Base-by-base conservation (phyloP, 441 rosid genomes). In the Pelargonium citronellum region DNA sequence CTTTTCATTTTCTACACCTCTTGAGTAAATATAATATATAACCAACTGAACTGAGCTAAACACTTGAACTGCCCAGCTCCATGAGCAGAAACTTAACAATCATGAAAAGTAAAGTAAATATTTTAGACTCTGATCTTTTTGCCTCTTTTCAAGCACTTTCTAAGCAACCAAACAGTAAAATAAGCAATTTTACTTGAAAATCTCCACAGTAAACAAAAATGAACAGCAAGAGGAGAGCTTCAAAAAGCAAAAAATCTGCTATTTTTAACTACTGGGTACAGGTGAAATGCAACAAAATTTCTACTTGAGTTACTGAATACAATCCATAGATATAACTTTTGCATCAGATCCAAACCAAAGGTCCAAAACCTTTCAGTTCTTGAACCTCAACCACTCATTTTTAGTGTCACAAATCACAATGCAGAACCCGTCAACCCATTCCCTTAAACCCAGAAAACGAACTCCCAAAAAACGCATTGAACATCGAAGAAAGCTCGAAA, bases 81-180 rank as follows among this genome's bases (percentile, higher is more conserved):
- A 3, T 51, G 58, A 51, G 20, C 16, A 17, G 17, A n/a, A 53
- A 53, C 55, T 11, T 49, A 49, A 49, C 55, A 55, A 55, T 5
- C 22, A 55, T 16, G 43, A 39, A 39, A 39, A 39, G 43, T 39
- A 39, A 39, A 39, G 1, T 39, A 7, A 39, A 39, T 39, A 39
- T 39, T 39, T 16, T 16, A 44, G 58, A n/a, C 7, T 15, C 3
- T n/a, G 22, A n/a, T 7, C 63, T 9, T 11, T 58, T 7, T 34
- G 8, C 61, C 61, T 55, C 13, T 7, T 58, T 60, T n/a, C 69
- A 43, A 7, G 43, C 73, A 64, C 43, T 39, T 74, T 64, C 69
- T 64, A n/a, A 27, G 16, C 66, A 55, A 24, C 77, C 69, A 64
- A 74, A 43, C 66, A 69, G n/a, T 22, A 22, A 22, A 22, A 22